Percentiles rank a stretch among this genome's conserved stretches.
Evolutionary conservation across 805 yeast genomes (phyloP).

Genomic region (Wickerhamiella bombiphila): DNA sequence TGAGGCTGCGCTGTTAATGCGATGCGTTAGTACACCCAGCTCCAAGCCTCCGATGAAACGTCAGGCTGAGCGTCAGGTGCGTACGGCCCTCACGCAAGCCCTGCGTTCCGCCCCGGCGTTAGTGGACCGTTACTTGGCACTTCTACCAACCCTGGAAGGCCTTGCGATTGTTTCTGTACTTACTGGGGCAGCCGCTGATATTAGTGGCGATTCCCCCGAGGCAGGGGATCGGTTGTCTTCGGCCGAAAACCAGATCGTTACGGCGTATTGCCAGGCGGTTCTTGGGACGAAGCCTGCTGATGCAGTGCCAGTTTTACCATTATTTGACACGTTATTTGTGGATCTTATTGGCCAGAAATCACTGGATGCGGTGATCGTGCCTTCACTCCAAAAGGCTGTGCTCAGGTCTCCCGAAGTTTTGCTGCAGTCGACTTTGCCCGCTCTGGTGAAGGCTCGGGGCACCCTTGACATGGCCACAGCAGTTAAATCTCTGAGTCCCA

Average conservation of each 20-base stretch:
- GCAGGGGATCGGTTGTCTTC: conserved; percentile 1
- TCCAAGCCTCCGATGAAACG: background rate
- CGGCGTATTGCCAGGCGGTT: conserved; percentile 20
- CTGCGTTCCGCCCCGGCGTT: background rate
- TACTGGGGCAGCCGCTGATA: background rate
- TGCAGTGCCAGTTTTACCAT: conserved; percentile 7
- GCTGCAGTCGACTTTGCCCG: conserved; percentile 39
- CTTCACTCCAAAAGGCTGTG: conserved; percentile 57
- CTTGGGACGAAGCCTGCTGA: conserved; percentile 19
- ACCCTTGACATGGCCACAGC: conserved; percentile 30
- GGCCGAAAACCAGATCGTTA: conserved; percentile 1
- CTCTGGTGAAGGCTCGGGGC: conserved; percentile 30
- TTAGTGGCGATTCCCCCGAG: background rate
- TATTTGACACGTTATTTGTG: conserved; percentile 32
- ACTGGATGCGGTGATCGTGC: conserved; percentile 32
- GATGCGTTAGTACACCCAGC: background rate
- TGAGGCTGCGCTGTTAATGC: background rate
- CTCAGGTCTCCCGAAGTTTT: conserved; percentile 67
- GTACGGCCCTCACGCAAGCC: background rate
- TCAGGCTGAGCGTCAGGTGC: background rate
- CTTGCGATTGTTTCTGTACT: background rate
- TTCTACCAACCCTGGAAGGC: background rate
- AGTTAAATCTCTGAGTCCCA: conserved; percentile 34
- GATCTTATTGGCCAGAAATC: conserved; percentile 24
- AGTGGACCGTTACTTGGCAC: background rate